Conservation (phyloP, 768 basidiomycete genomes). For the Neoboletus magnificus region DNA sequence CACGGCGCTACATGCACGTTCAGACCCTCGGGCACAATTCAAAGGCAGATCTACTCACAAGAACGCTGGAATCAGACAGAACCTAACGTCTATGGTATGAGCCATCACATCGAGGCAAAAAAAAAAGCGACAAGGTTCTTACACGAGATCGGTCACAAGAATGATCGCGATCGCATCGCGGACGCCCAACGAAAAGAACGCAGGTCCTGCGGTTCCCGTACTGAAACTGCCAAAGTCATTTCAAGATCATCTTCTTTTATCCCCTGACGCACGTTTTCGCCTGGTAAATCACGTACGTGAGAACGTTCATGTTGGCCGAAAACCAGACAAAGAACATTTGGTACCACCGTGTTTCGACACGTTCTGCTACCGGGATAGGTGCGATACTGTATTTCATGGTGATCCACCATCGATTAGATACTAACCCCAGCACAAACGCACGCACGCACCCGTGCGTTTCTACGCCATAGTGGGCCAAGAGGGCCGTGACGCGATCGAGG, state of each 20-base stretch:
- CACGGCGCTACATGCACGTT: constrained; percentile 35
- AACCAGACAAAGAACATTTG: constrained; percentile 54
- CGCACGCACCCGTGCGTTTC: constrained; percentile 40
- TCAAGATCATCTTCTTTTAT: background rate
- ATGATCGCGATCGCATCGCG: constrained; percentile 41
- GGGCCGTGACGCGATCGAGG: constrained; percentile 21
- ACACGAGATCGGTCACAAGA: constrained; percentile 45
- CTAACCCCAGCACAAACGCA: too few relatives aligned
- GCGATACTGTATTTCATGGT: constrained; percentile 30
- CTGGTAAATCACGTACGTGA: constrained; percentile 31
- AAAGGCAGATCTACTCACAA: constrained; percentile 28
- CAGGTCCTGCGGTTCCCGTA: constrained; percentile 49
- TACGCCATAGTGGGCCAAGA: constrained; percentile 35
- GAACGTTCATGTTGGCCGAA: constrained; percentile 44
- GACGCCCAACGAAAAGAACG: constrained; percentile 45
- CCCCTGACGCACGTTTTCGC: background rate
- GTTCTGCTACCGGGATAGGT: constrained; percentile 35
- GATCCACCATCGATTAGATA: background rate
- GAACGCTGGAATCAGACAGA: constrained; percentile 36
- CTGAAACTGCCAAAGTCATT: constrained; percentile 36
- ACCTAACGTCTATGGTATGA: constrained; percentile 19
- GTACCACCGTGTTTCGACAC: constrained; percentile 40
- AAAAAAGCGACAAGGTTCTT: constrained; percentile 2
- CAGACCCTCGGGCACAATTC: background rate
- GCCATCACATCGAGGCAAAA: background rate